Conservation (phyloP, 1,284 basidiomycete genomes). For the Sanguinoderma infundibulare region DNA sequence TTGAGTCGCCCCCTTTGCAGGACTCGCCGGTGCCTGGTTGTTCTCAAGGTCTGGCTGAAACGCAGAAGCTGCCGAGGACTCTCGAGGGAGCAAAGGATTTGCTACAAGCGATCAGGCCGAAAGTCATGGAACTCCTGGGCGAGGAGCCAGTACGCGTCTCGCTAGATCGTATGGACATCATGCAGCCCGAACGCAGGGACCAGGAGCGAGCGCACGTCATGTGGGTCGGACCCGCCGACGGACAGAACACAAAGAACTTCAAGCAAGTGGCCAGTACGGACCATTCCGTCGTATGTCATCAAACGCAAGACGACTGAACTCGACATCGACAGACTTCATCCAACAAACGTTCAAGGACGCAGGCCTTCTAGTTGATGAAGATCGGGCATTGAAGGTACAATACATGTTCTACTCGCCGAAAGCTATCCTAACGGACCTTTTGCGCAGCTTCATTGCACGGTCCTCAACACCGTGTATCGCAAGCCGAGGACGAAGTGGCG, state of each 20-base stretch:
- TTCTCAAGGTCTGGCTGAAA: neutral
- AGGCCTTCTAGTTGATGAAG: constrained; percentile 47
- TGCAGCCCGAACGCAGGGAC: constrained; percentile 48
- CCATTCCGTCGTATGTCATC: neutral
- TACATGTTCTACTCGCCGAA: neutral
- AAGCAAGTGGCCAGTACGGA: constrained; percentile 48
- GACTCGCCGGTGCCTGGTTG: neutral
- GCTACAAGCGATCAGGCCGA: constrained; percentile 50
- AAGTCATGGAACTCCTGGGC: constrained; percentile 38
- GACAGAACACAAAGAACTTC: constrained; percentile 34
- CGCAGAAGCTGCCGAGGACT: constrained; percentile 33
- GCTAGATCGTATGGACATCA: constrained; percentile 54
- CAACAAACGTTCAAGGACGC: constrained; percentile 50
- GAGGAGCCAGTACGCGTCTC: constrained; percentile 43
- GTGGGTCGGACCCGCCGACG: constrained; percentile 52
- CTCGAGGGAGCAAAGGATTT: constrained; percentile 51
- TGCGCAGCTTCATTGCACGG: constrained; percentile 67
- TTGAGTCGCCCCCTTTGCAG: neutral
- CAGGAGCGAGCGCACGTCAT: constrained; percentile 57
- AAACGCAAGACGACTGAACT: neutral
- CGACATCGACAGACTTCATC: constrained; percentile 44
- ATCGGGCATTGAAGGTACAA: constrained; percentile 62
- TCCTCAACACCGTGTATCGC: constrained; percentile 65
- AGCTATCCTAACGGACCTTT: neutral
- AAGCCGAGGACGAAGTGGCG: constrained; percentile 38